Conservation (phyloP, 202 grass and related monocot genomes). For the Carex arenaria region DNA sequence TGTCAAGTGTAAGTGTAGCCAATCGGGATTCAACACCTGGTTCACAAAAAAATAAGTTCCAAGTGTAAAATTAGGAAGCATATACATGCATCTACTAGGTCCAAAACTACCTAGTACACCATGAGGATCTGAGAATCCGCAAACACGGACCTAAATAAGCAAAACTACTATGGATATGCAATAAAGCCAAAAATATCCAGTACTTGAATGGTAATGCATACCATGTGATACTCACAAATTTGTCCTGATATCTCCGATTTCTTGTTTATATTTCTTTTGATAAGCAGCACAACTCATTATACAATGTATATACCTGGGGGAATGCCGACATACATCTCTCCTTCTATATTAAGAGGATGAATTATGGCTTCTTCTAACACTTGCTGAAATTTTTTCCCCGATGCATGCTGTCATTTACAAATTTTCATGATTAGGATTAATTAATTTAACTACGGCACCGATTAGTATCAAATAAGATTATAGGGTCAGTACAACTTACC, state of each 20-base stretch:
- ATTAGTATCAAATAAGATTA: constrained; percentile 19
- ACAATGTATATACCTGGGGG: constrained; percentile 56
- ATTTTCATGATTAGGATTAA: constrained; percentile 17
- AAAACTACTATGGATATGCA: background rate
- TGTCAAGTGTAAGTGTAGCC: constrained; percentile 67
- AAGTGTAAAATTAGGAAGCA: background rate
- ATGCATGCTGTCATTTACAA: constrained; percentile 52
- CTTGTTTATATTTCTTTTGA: background rate
- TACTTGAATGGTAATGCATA: background rate
- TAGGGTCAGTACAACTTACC: constrained; percentile 34
- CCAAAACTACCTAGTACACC: background rate
- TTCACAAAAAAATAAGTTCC: background rate
- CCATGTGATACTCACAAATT: background rate
- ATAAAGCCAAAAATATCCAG: background rate
- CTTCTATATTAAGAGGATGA: constrained; percentile 78
- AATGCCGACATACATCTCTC: constrained; percentile 93
- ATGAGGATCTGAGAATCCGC: background rate
- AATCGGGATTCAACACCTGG: constrained; percentile 82
- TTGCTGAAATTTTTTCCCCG: constrained; percentile 89
- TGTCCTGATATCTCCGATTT: background rate
- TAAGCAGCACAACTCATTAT: background rate
- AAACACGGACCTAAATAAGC: background rate
- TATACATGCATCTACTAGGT: background rate
- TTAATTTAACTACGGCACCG: constrained; percentile 2
- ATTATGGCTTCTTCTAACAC: constrained; percentile 88